Base-by-base conservation (phyloP, 2,329 filamentous ascomycete genomes). In the Fusarium temperatum region DNA sequence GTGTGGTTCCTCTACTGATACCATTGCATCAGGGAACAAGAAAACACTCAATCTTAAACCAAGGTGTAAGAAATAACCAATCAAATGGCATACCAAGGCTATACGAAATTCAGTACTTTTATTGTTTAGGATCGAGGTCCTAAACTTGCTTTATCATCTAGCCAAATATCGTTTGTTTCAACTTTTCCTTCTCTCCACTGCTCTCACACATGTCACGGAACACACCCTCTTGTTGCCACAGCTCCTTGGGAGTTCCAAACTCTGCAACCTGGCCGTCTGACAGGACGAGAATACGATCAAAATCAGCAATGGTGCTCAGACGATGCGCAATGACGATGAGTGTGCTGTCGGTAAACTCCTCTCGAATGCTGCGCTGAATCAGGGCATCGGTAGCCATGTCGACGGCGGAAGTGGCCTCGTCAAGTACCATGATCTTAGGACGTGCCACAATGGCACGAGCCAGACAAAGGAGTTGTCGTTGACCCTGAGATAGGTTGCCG, bases 361-460 rank as follows among this genome's bases (percentile, higher is more conserved):
- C 89, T 28, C 92, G 87, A 75, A 95, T 94, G 57, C 87, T 90
- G 11, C 90, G 87, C 83, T 95, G 93, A 77, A 95, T 95, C 32
- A 94, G 86, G 3, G 87, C 84, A 79, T 95, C 93, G 0, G 93
- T 95, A 45, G 87, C 85, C 91, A 94, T 94, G 80, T 95, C 93
- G 6, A 95, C 92, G 0, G 93, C 92, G 7, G 89, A 92, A 0
- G 93, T 96, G 1, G 93, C 93, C 83, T 95, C 93, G 79, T 96
- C 93, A 3, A 95, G 87, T 4, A 95, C 90, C 89, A 96, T 92
- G 75, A 96, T 90, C 78, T 92, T 92, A 7, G 93, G 92, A 0
- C 91, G 87, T 0, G 89, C 87, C 30, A 94, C 90, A 74, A 94
- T 94, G 57, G 91, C 92, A 57, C 90, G 90, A 2, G 92, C 92